Evolutionary conservation across 768 basidiomycete species (phyloP).

Genomic region (Suillus luteus): DNA sequence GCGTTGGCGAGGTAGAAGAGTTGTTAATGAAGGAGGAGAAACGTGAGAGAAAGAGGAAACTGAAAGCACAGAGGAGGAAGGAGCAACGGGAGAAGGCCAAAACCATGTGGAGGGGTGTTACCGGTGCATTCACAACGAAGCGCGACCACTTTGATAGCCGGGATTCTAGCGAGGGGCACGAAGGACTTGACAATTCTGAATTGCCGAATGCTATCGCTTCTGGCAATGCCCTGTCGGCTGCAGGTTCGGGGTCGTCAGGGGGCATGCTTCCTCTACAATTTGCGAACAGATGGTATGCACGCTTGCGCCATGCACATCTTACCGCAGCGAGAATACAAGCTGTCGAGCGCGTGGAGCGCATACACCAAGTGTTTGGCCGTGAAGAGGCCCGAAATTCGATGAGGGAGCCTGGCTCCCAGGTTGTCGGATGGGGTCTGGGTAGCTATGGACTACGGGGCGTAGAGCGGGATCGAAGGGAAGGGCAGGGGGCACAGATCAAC

Average conservation of each 20-base stretch:
- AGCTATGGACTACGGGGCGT: slow-evolving; percentile 54
- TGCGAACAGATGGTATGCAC: slow-evolving; percentile 56
- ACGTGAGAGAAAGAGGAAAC: slow-evolving; percentile 47
- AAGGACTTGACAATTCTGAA: slow-evolving; percentile 2
- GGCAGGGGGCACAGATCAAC: slow-evolving; percentile 16
- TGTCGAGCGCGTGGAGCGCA: slow-evolving; percentile 63
- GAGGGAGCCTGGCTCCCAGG: slow-evolving; percentile 30
- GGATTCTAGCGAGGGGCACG: neutral
- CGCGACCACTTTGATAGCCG: neutral
- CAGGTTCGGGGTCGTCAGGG: neutral
- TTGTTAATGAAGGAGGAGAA: slow-evolving; percentile 56
- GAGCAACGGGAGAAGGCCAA: slow-evolving; percentile 56
- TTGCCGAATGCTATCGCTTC: slow-evolving; percentile 18
- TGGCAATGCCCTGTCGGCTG: slow-evolving; percentile 3
- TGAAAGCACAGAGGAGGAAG: slow-evolving; percentile 48
- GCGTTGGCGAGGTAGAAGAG: slow-evolving; percentile 70
- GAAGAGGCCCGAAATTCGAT: slow-evolving; percentile 28
- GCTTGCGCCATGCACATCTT: slow-evolving; percentile 69
- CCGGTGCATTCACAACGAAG: slow-evolving; percentile 45
- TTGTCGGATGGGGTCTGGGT: slow-evolving; percentile 72
- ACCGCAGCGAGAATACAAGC: slow-evolving; percentile 72
- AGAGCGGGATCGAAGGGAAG: slow-evolving; percentile 34
- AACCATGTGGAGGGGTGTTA: slow-evolving; percentile 59
- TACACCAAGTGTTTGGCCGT: slow-evolving; percentile 58
- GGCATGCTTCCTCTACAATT: slow-evolving; percentile 26